These are phyloP conservation scores for Corymbia calophylla DNA, from an alignment of 441 rosid species.

Conservation along the genomic window DNA sequence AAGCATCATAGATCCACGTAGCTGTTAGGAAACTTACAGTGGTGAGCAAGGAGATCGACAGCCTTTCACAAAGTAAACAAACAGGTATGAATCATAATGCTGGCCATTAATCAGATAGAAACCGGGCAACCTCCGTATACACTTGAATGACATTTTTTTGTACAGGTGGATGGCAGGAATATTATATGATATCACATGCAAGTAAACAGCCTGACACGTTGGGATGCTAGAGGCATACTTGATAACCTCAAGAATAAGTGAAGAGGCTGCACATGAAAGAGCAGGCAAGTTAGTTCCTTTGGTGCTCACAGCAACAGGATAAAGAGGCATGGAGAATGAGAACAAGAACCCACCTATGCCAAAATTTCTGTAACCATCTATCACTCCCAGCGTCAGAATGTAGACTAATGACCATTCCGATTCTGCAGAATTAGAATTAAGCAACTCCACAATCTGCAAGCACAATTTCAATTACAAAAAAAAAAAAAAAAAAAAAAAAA, in stretches of 20 bases:
- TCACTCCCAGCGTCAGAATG: constrained; percentile 83
- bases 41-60: constrained; percentile 89
- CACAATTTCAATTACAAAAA: neutral
- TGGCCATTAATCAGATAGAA: constrained; percentile 83
- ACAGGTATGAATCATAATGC: constrained; percentile 84
- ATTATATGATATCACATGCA: constrained; percentile 95
- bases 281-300: neutral
- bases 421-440: constrained; percentile 53
- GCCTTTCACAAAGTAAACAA: constrained; percentile 75
- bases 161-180: constrained; percentile 79
- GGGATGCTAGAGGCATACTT: constrained; percentile 61
- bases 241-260: constrained; percentile 65
- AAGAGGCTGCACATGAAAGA: constrained; percentile 46
- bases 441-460: constrained; percentile 74
- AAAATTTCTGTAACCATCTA: constrained; percentile 64
- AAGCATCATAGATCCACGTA: neutral
- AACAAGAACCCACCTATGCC: constrained; percentile 55
- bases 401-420: constrained; percentile 75
- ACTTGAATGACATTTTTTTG: constrained; percentile 86
- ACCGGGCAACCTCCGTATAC: constrained; percentile 58
- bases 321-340: neutral
- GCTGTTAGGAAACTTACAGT: constrained; percentile 46
- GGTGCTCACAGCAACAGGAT: neutral
- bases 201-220: constrained; percentile 75
- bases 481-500: neutral